Evolutionary conservation across 495 filamentous ascomycete genomes (phyloP).

Genomic region (Extremus antarcticus): DNA sequence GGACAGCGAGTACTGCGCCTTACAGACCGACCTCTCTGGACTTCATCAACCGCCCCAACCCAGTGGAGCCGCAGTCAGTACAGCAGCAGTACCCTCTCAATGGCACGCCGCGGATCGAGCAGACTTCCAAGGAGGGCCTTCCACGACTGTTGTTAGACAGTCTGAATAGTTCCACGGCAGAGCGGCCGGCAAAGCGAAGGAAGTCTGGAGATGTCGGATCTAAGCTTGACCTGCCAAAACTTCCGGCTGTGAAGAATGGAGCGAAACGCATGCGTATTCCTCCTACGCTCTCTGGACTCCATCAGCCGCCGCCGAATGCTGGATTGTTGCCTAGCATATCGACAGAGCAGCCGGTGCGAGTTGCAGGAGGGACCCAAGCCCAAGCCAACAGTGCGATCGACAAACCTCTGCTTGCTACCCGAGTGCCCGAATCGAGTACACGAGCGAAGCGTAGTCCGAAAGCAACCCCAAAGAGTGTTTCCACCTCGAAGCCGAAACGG

Average conservation of each 20-base stretch:
- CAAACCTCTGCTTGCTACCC: neutral
- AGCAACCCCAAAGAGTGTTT: neutral
- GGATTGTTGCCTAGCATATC: conserved; percentile 29
- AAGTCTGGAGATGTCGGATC: conserved; percentile 5
- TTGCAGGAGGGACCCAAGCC: neutral
- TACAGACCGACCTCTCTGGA: conserved; percentile 17
- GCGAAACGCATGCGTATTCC: conserved; percentile 24
- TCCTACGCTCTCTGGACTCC: conserved; percentile 28
- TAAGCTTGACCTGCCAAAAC: conserved; percentile 12
- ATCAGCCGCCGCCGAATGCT: conserved; percentile 31
- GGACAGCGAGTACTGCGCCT: neutral
- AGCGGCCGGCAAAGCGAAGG: conserved; percentile 10
- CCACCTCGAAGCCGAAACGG: conserved; percentile 11
- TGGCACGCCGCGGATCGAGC: neutral
- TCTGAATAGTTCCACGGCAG: neutral
- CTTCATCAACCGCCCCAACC: conserved; percentile 16
- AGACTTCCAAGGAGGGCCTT: neutral
- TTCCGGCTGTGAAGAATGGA: conserved; percentile 2
- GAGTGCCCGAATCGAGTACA: neutral
- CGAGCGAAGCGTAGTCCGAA: neutral
- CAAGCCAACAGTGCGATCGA: neutral
- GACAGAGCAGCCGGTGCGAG: conserved; percentile 12
- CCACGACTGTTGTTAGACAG: neutral
- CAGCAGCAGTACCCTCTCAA: conserved; percentile 17
- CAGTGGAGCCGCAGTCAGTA: conserved; percentile 16